A percentile compares a stretch with the other conserved stretches of the same genome.
Evolutionary conservation across 2,329 filamentous ascomycete species (phyloP).

Genomic region (Bertia moriformis): DNA sequence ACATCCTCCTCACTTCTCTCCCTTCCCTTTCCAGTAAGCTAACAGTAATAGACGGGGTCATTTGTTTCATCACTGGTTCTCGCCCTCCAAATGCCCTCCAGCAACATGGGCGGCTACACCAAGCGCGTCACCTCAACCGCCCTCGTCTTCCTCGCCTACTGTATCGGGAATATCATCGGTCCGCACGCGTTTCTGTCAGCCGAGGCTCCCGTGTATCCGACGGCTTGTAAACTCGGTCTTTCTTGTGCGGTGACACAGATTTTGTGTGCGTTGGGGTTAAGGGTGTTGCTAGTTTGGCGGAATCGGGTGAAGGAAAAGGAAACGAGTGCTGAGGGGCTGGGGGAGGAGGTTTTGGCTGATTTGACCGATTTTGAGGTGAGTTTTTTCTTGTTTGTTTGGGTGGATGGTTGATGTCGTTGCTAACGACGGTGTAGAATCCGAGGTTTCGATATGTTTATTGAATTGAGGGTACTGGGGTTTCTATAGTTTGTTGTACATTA

Average conservation of each 20-base stretch:
- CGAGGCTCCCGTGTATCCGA: slow-evolving; percentile 31
- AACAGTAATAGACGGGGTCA: slow-evolving; percentile 11
- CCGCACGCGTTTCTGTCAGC: slow-evolving; percentile 26
- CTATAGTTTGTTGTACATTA: too few species aligned
- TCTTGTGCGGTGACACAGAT: slow-evolving; percentile 26
- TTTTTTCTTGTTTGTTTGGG: background rate
- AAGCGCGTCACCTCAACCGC: slow-evolving; percentile 28
- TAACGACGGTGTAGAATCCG: slow-evolving; percentile 13
- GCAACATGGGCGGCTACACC: slow-evolving; percentile 30
- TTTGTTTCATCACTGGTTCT: slow-evolving; percentile 36
- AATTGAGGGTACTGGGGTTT: too few species aligned
- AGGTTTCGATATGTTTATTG: slow-evolving; percentile 12
- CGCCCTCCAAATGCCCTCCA: slow-evolving; percentile 33
- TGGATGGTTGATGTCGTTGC: background rate
- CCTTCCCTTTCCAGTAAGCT: background rate
- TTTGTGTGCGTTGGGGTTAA: slow-evolving; percentile 16
- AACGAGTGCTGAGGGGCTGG: slow-evolving; percentile 14
- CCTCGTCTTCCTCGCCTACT: slow-evolving; percentile 28
- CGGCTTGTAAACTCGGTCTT: slow-evolving; percentile 33
- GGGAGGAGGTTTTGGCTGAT: slow-evolving; percentile 12
- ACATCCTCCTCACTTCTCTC: slow-evolving; percentile 2
- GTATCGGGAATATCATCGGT: slow-evolving; percentile 28
- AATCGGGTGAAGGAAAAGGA: too few species aligned
- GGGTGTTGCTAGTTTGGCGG: slow-evolving; percentile 17
- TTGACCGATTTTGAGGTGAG: slow-evolving; percentile 22